phyloP scores from a whole-genome alignment of 2,329 filamentous ascomycete genomes.

The Karstenula rhodostoma region DNA sequence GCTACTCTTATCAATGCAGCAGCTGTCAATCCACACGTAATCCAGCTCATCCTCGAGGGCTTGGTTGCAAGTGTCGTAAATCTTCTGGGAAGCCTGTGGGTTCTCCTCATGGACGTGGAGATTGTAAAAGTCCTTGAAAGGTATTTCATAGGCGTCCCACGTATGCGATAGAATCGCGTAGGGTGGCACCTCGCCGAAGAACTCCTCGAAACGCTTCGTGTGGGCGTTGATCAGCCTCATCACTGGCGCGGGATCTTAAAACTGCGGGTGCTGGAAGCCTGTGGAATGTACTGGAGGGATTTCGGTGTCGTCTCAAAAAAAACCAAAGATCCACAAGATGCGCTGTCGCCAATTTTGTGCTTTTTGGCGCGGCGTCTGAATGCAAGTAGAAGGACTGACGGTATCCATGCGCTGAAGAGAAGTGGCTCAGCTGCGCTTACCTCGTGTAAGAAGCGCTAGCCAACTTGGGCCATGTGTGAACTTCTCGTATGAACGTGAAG shows the following conservation, averaged over 20 bases:
- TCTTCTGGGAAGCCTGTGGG: conserved; percentile 1
- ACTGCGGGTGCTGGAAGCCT: no score
- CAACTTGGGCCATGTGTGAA: not conserved
- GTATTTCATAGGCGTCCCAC: conserved; percentile 16
- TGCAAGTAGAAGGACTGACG: not conserved
- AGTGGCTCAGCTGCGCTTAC: not conserved
- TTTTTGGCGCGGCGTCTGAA: not conserved
- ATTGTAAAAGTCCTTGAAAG: conserved; percentile 4
- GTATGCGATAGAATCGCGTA: conserved; percentile 24
- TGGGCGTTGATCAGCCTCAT: conserved; percentile 15
- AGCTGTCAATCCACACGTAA: conserved; percentile 18
- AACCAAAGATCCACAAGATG: not conserved
- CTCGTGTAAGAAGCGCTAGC: not conserved
- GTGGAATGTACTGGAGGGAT: no score
- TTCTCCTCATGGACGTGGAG: not conserved
- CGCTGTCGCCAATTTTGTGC: not conserved
- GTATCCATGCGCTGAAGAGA: not conserved
- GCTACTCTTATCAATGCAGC: conserved; percentile 25
- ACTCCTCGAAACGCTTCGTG: conserved; percentile 11
- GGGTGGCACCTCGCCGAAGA: conserved; percentile 6
- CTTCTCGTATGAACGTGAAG: no score
- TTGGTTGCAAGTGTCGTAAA: conserved; percentile 1
- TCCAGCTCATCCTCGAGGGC: not conserved
- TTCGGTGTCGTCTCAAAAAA: not conserved
- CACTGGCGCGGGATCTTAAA: not conserved